Base-by-base conservation (phyloP, 371 early-diverging fungal species). In the Mucor irregularis region DNA sequence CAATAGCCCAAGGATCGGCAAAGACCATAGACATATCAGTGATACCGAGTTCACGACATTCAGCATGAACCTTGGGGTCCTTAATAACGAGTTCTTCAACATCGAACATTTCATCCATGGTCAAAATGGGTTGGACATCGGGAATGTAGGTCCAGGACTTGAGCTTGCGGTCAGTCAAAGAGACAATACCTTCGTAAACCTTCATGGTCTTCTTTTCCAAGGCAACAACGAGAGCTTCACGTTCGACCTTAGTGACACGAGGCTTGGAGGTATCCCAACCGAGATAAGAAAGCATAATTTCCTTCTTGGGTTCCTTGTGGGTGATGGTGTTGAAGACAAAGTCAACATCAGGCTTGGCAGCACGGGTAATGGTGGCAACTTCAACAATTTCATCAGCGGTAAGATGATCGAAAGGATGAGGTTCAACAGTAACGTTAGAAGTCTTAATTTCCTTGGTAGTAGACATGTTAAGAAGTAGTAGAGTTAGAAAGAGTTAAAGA, bases 1-100 rank as follows among this genome's bases (percentile, higher is more conserved):
- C 78, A 64, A 76, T 74, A 40, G 76, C 80, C 80, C 80, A 79
- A 51, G 80, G 80, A 60, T 79, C 80, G 29, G 50, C 37, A 45
- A 74, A 76, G 2, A 79, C 76, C 11, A 43, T 51, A 4, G 73
- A 71, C 76, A 79, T 79, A 39, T 79, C 80, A 8, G 61, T 62
- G 48, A 79, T 76, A 50, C 80, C 80, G 10, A 79, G 49, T 44
- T 67, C 76, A 29, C 57, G 61, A 54, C 80, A 79, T 25, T 79
- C 80, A 22, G 66, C 70, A 31, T 38, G 59, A 7, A 79, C 76
- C 33, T 43, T 38, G 13, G 59, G 61, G 50, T 73, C 72, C 62
- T 76, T 73, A 31, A 69, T 25, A n/a, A 79, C 62, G 28, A 79
- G 30, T 22, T 64, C 65, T 51, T 79, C 80, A 30, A 79, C 74